Evolutionary conservation across 805 yeast species (phyloP).

Genomic region (Metschnikowia chrysomelidarum): DNA sequence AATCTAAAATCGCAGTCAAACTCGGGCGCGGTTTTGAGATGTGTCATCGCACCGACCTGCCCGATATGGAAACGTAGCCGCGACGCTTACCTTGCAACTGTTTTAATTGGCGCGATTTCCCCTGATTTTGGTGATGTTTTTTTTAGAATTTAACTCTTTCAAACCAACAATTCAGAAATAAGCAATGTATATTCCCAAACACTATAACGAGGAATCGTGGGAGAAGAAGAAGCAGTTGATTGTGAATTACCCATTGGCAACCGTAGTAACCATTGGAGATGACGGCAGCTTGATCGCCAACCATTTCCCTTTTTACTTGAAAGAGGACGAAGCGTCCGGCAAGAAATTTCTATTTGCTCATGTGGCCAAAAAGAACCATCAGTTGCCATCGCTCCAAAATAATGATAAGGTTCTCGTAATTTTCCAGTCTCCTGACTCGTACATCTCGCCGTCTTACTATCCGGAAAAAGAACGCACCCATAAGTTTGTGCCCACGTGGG

Average conservation of each 20-base stretch:
- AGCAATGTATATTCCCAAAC: constrained; percentile 40
- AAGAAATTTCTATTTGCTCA: constrained; percentile 50
- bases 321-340: constrained; percentile 34
- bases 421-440: constrained; percentile 51
- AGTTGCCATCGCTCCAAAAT: constrained; percentile 39
- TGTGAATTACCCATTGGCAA: constrained; percentile 49
- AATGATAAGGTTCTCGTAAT: constrained; percentile 46
- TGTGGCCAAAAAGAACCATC: constrained; percentile 52
- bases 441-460: constrained; percentile 60
- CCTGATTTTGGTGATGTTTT: no score
- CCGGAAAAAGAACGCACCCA: constrained; percentile 54
- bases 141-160: not conserved
- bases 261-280: constrained; percentile 41
- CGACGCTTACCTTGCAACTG: not conserved
- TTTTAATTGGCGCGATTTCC: constrained; percentile 3
- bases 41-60: constrained; percentile 4
- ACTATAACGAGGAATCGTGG: constrained; percentile 33
- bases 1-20: not conserved
- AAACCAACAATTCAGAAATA: no score
- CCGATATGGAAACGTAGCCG: not conserved
- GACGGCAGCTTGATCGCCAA: constrained; percentile 48
- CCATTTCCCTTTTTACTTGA: constrained; percentile 54
- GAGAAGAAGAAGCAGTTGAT: constrained; percentile 42
- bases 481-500: constrained; percentile 72
- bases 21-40: not conserved